These are phyloP conservation scores for Chenopodium berlandieri DNA, from an alignment of 148 eudicot species.

Conservation along the genomic window DNA sequence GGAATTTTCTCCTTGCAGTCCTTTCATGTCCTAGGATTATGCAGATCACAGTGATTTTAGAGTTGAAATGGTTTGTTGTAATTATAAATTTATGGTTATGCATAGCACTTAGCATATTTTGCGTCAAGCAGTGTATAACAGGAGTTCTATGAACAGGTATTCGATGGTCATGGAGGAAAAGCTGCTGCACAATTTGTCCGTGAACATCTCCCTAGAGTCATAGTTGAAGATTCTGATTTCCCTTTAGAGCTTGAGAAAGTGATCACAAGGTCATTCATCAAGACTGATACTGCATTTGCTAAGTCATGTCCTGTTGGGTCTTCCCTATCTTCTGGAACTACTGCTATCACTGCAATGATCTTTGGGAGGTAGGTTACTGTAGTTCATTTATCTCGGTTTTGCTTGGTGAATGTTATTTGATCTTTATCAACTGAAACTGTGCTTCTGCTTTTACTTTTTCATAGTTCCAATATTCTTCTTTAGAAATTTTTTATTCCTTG, in stretches of 20 bases:
- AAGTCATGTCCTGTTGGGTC: constrained; percentile 65
- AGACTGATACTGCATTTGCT: constrained; percentile 85
- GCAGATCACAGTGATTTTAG: background rate
- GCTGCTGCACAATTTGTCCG: constrained; percentile 91
- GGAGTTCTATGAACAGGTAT: constrained; percentile 52
- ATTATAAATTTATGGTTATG: background rate
- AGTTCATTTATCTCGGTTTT: background rate
- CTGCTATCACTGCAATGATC: constrained; percentile 97
- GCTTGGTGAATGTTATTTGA: background rate
- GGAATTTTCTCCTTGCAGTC: background rate
- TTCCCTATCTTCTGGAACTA: constrained; percentile 80
- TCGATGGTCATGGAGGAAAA: constrained; percentile 97
- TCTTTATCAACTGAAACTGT: background rate
- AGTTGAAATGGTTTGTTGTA: background rate
- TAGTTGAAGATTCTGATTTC: constrained; percentile 89
- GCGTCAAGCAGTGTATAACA: background rate
- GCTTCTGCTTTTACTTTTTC: background rate
- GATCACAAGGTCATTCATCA: constrained; percentile 75
- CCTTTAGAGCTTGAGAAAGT: constrained; percentile 88
- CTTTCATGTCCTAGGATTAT: background rate
- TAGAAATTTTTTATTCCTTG: background rate
- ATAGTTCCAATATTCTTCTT: background rate
- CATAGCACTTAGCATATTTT: background rate
- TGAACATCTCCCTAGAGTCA: constrained; percentile 84
- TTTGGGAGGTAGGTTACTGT: constrained; percentile 67